Conservation (phyloP, 1,284 basidiomycete genomes). For the Chondrostereum purpureum region DNA sequence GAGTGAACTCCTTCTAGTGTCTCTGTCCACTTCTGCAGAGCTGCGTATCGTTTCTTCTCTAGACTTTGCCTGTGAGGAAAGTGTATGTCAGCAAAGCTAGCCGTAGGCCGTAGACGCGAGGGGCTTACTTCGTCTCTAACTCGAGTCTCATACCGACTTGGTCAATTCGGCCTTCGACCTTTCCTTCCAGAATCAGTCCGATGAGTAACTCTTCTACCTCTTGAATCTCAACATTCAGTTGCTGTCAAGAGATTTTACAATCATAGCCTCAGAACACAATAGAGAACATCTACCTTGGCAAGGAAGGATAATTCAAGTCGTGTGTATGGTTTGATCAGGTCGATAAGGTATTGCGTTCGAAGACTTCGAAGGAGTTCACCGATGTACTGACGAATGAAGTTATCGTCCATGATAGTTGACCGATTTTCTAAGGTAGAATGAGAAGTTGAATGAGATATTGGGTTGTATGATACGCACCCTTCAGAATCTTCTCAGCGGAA, state of each 20-base stretch:
- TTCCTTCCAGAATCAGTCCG: conserved; percentile 90
- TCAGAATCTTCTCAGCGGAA: conserved; percentile 89
- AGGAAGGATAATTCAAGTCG: conserved; percentile 88
- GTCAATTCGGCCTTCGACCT: conserved; percentile 92
- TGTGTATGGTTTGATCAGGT: conserved; percentile 96
- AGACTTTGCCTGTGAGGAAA: conserved; percentile 62
- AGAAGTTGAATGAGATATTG: conserved; percentile 6
- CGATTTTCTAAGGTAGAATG: conserved; percentile 63
- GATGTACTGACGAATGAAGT: conserved; percentile 90
- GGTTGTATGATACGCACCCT: conserved; percentile 44
- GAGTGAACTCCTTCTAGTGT: conserved; percentile 69
- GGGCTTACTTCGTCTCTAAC: conserved; percentile 76
- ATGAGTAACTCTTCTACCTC: conserved; percentile 94
- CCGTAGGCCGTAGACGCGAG: not conserved
- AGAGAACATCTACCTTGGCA: conserved; percentile 56
- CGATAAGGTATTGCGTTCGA: conserved; percentile 93
- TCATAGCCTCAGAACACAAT: conserved; percentile 5
- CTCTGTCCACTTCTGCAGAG: conserved; percentile 76
- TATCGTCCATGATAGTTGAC: conserved; percentile 90
- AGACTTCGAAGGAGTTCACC: conserved; percentile 91
- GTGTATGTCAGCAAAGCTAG: conserved; percentile 12
- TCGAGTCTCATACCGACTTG: conserved; percentile 91
- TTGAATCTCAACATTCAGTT: conserved; percentile 82
- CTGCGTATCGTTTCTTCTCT: conserved; percentile 77
- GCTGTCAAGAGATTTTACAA: conserved; percentile 39